Conservation (phyloP, 2,329 filamentous ascomycete genomes). For the Colletotrichum orchidophilum region DNA sequence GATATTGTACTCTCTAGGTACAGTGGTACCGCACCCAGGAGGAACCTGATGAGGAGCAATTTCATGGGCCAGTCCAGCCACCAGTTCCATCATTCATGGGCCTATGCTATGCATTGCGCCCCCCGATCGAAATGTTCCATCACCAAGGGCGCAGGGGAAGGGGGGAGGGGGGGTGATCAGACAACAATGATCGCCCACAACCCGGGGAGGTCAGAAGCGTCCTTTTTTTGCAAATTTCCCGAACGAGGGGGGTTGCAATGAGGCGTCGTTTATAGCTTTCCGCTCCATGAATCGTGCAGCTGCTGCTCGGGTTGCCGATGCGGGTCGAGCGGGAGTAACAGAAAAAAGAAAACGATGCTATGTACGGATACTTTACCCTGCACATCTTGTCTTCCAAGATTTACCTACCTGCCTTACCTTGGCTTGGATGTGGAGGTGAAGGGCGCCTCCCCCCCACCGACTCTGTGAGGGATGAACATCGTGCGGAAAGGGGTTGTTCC, state of each 20-base stretch:
- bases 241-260: slow-evolving; percentile 15
- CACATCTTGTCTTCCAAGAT: background rate
- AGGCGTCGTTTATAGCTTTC: slow-evolving; percentile 6
- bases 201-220: slow-evolving; percentile 11
- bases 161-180: slow-evolving; percentile 5
- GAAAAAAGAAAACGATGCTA: background rate
- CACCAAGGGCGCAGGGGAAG: background rate
- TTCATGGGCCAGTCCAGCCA: background rate
- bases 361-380: background rate
- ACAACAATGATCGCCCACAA: slow-evolving; percentile 28
- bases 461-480: background rate
- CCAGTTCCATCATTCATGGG: background rate
- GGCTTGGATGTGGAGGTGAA: background rate
- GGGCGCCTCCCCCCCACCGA: background rate
- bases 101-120: slow-evolving; percentile 5
- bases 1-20: background rate
- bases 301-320: slow-evolving; percentile 4
- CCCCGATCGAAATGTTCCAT: slow-evolving; percentile 19
- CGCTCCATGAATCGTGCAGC: slow-evolving; percentile 13
- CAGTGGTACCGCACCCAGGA: background rate
- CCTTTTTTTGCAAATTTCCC: slow-evolving; percentile 26
- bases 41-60: background rate
- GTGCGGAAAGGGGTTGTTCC: background rate
- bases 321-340: slow-evolving; percentile 8
- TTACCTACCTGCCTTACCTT: background rate